Evolutionary conservation across 164 flowering plant genomes (phyloP).

Genomic region (Tetrastigma voinierianum): DNA sequence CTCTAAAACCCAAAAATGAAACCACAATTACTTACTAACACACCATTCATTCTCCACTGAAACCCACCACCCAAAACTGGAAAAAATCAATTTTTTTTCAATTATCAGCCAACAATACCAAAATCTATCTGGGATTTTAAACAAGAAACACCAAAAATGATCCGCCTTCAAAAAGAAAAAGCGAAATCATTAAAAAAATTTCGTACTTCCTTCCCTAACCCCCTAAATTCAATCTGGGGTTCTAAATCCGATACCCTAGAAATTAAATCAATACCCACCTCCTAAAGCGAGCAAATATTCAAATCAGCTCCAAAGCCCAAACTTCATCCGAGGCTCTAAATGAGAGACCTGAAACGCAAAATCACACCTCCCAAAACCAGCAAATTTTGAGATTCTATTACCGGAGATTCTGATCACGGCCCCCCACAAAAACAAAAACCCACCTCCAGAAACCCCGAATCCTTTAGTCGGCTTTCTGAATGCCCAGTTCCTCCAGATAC

Average conservation of each 20-base stretch:
- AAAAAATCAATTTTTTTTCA: not conserved
- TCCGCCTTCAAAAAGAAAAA: too few species aligned
- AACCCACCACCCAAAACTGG: not conserved
- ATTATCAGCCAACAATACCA: too few species aligned
- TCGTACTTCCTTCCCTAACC: too few species aligned
- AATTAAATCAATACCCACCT: not conserved
- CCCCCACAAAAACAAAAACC: not conserved
- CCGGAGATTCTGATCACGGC: too few species aligned
- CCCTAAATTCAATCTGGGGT: too few species aligned
- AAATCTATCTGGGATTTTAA: too few species aligned
- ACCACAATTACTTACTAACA: too few species aligned
- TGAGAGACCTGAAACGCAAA: not conserved
- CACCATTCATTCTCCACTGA: not conserved
- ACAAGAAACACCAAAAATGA: not conserved
- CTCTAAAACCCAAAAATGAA: not conserved
- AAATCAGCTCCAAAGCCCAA: not conserved
- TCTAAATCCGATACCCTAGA: too few species aligned
- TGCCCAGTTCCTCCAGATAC: not conserved
- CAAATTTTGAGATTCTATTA: too few species aligned
- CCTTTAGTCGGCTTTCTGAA: not conserved
- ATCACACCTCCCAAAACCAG: too few species aligned
- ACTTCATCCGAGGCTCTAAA: not conserved
- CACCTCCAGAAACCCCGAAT: not conserved
- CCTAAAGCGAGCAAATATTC: not conserved
- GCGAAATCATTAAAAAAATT: too few species aligned